Conservation (phyloP, 768 basidiomycete genomes). For the Lactifluus piperatus region DNA sequence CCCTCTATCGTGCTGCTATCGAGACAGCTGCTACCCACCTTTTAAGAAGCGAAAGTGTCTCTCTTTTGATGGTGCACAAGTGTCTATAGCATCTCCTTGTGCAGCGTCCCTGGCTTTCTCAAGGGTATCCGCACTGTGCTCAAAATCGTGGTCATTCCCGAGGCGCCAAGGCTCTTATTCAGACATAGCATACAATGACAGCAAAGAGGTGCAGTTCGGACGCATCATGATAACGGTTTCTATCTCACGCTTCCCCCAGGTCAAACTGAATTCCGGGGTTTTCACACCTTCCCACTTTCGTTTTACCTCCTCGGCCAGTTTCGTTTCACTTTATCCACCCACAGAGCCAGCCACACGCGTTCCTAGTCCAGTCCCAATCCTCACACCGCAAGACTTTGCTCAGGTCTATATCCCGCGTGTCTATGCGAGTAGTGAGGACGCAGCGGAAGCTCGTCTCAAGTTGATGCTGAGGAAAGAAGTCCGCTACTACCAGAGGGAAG, state of each 20-base stretch:
- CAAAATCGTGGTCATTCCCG: background rate
- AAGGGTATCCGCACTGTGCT: background rate
- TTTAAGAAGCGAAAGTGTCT: slow-evolving; percentile 3
- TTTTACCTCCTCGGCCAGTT: background rate
- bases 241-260: background rate
- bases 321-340: background rate
- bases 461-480: slow-evolving; percentile 3
- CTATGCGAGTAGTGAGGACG: background rate
- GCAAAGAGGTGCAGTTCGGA: background rate
- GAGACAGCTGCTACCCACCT: background rate
- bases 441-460: slow-evolving; percentile 7
- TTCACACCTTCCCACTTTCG: background rate
- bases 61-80: background rate
- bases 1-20: background rate
- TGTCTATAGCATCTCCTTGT: background rate
- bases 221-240: too few species aligned
- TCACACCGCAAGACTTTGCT: background rate
- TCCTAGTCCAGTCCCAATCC: background rate
- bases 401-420: background rate
- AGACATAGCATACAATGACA: background rate
- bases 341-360: slow-evolving; percentile 3
- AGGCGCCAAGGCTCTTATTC: background rate
- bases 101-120: background rate
- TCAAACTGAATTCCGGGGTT: background rate
- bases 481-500: background rate